Percentiles rank a stretch among this genome's conserved stretches.
phyloP scores from a whole-genome alignment of 768 basidiomycete species.

The Tulasnella sp. region DNA sequence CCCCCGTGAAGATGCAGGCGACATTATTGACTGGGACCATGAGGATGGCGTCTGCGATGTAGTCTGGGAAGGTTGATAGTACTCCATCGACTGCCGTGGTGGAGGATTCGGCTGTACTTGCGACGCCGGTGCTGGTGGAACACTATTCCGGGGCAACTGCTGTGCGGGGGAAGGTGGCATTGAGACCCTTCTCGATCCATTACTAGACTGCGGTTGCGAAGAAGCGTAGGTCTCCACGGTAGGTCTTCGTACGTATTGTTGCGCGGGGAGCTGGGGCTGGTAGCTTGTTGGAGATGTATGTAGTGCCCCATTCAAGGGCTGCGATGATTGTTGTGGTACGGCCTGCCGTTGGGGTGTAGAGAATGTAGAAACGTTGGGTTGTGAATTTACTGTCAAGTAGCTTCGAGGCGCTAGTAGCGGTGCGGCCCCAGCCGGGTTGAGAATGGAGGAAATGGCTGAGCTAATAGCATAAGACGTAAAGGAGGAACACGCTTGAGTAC shows the following conservation, averaged over 20 bases:
- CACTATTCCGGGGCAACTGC: not conserved
- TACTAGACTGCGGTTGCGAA: too few relatives aligned
- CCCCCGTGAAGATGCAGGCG: not conserved
- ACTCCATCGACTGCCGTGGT: not conserved
- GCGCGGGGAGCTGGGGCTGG: too few relatives aligned
- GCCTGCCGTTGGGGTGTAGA: not conserved
- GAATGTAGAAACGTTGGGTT: not conserved
- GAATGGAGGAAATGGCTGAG: slow-evolving; percentile 7
- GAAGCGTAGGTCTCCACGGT: too few relatives aligned
- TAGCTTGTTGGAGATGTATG: too few relatives aligned
- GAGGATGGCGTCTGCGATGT: not conserved
- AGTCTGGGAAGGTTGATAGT: not conserved
- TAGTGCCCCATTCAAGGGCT: not conserved
- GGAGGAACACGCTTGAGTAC: not conserved
- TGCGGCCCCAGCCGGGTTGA: not conserved
- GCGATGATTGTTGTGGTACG: not conserved
- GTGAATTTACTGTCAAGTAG: not conserved
- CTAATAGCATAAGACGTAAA: not conserved
- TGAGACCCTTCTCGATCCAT: not conserved
- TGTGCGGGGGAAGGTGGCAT: not conserved
- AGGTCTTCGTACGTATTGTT: too few relatives aligned
- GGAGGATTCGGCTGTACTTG: not conserved
- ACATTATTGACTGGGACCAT: not conserved
- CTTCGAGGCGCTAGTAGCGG: not conserved
- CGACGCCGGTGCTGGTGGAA: not conserved